A percentile compares a stretch with the other conserved stretches of the same genome.
Conservation (phyloP, 2,329 filamentous ascomycete genomes). For the Cryphonectria parasitica region DNA sequence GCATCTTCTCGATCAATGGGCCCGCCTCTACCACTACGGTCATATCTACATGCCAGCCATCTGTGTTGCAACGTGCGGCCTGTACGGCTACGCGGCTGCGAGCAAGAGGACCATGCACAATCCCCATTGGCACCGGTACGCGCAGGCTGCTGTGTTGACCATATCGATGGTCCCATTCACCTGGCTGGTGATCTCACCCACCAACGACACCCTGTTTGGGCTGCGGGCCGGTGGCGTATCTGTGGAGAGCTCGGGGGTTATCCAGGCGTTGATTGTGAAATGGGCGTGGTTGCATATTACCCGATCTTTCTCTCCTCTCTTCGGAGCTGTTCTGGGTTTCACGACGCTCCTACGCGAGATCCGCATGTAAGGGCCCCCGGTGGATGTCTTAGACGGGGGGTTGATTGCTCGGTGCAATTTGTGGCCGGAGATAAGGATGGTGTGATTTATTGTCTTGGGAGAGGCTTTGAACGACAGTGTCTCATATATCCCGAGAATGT, state of each 20-base stretch:
- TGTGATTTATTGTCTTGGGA: background rate
- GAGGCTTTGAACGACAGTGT: background rate
- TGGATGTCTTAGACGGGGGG: background rate
- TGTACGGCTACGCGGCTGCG: slow-evolving; percentile 35
- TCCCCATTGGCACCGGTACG: slow-evolving; percentile 29
- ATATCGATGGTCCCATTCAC: slow-evolving; percentile 43
- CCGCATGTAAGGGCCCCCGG: background rate
- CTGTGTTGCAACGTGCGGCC: slow-evolving; percentile 33
- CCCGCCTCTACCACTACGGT: slow-evolving; percentile 40
- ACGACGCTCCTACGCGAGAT: slow-evolving; percentile 1
- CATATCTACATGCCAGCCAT: slow-evolving; percentile 38
- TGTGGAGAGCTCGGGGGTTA: background rate
- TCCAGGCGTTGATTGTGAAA: slow-evolving; percentile 33
- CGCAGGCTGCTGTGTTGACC: slow-evolving; percentile 6
- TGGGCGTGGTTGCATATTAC: slow-evolving; percentile 37
- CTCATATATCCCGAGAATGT: background rate
- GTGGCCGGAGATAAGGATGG: background rate
- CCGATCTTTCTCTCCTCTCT: slow-evolving; percentile 32
- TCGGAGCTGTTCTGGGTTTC: slow-evolving; percentile 29
- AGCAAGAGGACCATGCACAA: slow-evolving; percentile 31
- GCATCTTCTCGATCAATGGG: slow-evolving; percentile 39
- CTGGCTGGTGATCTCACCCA: slow-evolving; percentile 41
- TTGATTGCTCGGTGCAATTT: background rate
- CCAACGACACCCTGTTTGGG: slow-evolving; percentile 35
- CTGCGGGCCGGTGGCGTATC: background rate